Conservation (phyloP, 352 stramenopile species). For the Globisporangium sylvaticum region DNA sequence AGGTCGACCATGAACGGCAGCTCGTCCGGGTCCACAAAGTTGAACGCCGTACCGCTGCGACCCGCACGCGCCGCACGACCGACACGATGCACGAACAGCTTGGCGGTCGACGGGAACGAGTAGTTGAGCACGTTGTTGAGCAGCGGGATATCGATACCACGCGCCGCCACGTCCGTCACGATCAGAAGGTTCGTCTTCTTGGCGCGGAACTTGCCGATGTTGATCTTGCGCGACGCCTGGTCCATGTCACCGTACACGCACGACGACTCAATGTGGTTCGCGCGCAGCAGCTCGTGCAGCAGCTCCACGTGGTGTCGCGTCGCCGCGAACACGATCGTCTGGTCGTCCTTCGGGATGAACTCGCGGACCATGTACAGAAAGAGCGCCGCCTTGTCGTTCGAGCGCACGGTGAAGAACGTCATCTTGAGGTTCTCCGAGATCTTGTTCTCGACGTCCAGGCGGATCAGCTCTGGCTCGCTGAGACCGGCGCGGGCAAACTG, state of each 20-base stretch:
- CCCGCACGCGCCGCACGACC: slow-evolving; percentile 95
- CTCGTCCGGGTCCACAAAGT: slow-evolving; percentile 97
- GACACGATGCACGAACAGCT: slow-evolving; percentile 95
- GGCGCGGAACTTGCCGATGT: slow-evolving; percentile 87
- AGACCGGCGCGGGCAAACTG: slow-evolving; percentile 98
- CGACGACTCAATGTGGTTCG: slow-evolving; percentile 82
- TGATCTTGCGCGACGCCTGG: slow-evolving; percentile 86
- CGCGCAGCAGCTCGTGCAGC: slow-evolving; percentile 90
- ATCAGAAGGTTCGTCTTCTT: slow-evolving; percentile 91
- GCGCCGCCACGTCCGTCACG: slow-evolving; percentile 93
- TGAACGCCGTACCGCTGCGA: slow-evolving; percentile 93
- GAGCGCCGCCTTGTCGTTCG: slow-evolving; percentile 93
- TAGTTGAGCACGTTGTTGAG: slow-evolving; percentile 98
- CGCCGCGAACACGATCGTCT: slow-evolving; percentile 98
- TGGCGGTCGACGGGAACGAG: slow-evolving; percentile 91
- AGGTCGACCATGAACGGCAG: slow-evolving; percentile 98
- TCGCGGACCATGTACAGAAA: slow-evolving; percentile 96
- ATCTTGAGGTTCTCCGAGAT: slow-evolving; percentile 98
- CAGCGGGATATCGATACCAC: slow-evolving; percentile 94
- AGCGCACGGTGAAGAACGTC: slow-evolving; percentile 96
- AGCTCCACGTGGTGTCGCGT: slow-evolving; percentile 99
- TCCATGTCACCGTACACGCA: slow-evolving; percentile 95
- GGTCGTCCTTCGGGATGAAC: slow-evolving; percentile 89
- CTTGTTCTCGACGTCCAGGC: slow-evolving; percentile 97
- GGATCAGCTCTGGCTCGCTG: slow-evolving; percentile 95